Base-by-base conservation (phyloP, 495 filamentous ascomycete species). In the Trichoderma reesei region DNA sequence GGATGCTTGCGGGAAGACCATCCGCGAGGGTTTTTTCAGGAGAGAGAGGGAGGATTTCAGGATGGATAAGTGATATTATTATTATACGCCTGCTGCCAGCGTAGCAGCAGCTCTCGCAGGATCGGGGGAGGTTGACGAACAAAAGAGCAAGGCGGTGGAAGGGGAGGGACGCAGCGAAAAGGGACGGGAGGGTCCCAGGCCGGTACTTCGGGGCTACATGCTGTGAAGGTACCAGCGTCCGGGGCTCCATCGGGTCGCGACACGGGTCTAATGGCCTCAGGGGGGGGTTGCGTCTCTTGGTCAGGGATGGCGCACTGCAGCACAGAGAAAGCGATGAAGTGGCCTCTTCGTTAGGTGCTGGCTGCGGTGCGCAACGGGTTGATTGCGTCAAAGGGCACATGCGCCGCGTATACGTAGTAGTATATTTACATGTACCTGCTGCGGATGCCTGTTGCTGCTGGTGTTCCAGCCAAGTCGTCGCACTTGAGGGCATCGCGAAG, bases 241-340 rank as follows among this genome's bases (percentile, higher is more conserved):
- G 20, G 44, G 44, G 8, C 44, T 48, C 44, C 44, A 48, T 48
- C 8, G 16, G 31, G 51, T 20, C 51, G 51, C 51, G 51, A 56
- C 51, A 56, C 51, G 51, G 51, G 51, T 56, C 51, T 33, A 56
- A 33, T 56, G 51, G 51, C 31, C 31, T 56, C 51, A 56, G 51
- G 51, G 51, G 37, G n/a, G n/a, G n/a, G n/a, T n/a, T n/a, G 46
- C 26, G 26, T 51, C 41, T 44, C 11, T 44, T 44, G n/a, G 46
- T 46, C 20, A 3, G 5, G 46, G 9, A 16, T 18, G 26, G 46
- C 16, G 16, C 46, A 33, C 16, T 34, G 51, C 51, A 39, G 37
- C 37, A 39, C 37, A 39, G 37, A 5, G 10, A 39, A 10, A 51
- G 46, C 9, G 20, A 26, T 26, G 20, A 56, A 33, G 51, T 56